Percentiles rank a stretch among this genome's conserved stretches.
phyloP scores from a whole-genome alignment of 331 rosid species.

The Acacia pycnantha region DNA sequence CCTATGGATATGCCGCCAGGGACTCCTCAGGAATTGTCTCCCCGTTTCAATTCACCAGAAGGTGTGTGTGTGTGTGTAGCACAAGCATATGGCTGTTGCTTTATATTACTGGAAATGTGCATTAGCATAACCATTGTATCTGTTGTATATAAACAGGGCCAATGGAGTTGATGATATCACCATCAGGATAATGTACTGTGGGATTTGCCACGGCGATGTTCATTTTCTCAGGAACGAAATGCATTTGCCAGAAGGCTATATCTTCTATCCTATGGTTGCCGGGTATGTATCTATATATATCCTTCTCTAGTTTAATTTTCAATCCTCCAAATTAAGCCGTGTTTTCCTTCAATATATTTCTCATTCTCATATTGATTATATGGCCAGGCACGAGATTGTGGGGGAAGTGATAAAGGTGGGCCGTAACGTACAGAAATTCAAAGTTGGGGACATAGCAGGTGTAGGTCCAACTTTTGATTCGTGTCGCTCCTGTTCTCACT shows the following conservation, averaged over 20 bases:
- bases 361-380: too few species aligned
- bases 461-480: slow-evolving; percentile 31
- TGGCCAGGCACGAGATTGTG: slow-evolving; percentile 37
- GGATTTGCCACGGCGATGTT: slow-evolving; percentile 46
- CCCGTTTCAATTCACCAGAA: slow-evolving; percentile 9
- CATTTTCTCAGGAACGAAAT: slow-evolving; percentile 28
- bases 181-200: slow-evolving; percentile 44
- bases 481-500: slow-evolving; percentile 27
- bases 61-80: not conserved
- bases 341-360: too few species aligned
- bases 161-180: slow-evolving; percentile 42
- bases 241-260: not conserved
- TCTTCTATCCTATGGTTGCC: slow-evolving; percentile 19
- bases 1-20: slow-evolving; percentile 11
- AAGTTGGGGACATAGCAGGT: slow-evolving; percentile 34
- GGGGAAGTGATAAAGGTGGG: slow-evolving; percentile 41
- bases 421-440: slow-evolving; percentile 30
- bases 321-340: not conserved
- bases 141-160: not conserved
- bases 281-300: not conserved
- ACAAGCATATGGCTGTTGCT: too few species aligned
- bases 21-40: slow-evolving; percentile 29
- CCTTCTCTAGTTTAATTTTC: not conserved
- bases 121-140: not conserved
- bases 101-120: too few species aligned